Percentiles rank a stretch among this genome's conserved stretches.
phyloP scores from a whole-genome alignment of 257 asterid genomes.

The Solanum rostratum region DNA sequence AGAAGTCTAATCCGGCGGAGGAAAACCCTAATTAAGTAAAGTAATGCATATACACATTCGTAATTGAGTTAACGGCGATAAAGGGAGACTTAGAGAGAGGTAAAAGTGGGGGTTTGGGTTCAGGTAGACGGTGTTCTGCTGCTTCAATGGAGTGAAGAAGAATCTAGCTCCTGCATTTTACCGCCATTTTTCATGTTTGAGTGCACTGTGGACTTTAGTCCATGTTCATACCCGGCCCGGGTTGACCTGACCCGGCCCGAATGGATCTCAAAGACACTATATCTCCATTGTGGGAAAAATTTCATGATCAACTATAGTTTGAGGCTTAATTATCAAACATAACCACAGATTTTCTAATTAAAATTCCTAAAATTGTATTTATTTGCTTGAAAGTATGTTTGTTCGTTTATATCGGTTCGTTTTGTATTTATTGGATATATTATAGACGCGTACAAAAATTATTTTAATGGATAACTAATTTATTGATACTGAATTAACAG shows the following conservation, averaged over 20 bases:
- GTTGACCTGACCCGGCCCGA: neutral
- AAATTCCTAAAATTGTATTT: too few species aligned
- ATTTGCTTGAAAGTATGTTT: too few species aligned
- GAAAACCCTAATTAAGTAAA: neutral
- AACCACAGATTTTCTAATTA: too few species aligned
- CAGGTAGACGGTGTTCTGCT: neutral
- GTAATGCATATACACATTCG: neutral
- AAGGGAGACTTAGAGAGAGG: neutral
- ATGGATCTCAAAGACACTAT: neutral
- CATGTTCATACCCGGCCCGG: neutral
- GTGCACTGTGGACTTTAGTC: neutral
- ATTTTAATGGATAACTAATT: too few species aligned
- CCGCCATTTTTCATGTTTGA: constrained; percentile 26
- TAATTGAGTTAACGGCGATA: neutral
- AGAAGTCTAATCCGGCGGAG: too few species aligned
- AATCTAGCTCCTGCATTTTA: neutral
- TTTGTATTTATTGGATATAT: too few species aligned
- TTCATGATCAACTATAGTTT: neutral
- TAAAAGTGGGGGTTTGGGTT: neutral
- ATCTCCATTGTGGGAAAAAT: neutral
- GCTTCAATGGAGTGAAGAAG: neutral
- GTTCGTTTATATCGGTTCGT: too few species aligned
- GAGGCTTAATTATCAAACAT: neutral
- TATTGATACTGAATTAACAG: too few species aligned
- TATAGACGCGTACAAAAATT: too few species aligned